phyloP scores from a whole-genome alignment of 1,284 basidiomycete species.

The Pterulicium gracile region DNA sequence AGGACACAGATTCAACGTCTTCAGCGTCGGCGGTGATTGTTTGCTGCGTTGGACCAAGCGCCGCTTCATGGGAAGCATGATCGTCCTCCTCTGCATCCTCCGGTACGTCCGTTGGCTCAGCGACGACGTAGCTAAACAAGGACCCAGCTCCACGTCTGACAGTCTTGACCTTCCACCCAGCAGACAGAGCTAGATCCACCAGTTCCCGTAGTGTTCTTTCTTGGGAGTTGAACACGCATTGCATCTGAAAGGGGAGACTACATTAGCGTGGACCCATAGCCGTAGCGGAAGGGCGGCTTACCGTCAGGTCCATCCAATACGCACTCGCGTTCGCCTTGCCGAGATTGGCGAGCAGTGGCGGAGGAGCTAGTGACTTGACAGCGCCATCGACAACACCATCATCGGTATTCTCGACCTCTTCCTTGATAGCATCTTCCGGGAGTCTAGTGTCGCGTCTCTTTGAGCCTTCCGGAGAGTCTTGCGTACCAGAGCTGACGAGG shows the following conservation, averaged over 20 bases:
- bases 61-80: not conserved
- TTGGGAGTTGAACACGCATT: conserved; percentile 56
- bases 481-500: conserved; percentile 12
- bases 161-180: conserved; percentile 57
- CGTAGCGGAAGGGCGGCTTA: conserved; percentile 18
- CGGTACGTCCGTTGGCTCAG: conserved; percentile 44
- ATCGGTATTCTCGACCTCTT: conserved; percentile 12
- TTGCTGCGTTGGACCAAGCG: too few species aligned
- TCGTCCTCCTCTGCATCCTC: not conserved
- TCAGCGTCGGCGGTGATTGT: too few species aligned
- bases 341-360: conserved; percentile 54
- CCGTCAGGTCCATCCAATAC: conserved; percentile 66
- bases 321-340: conserved; percentile 61
- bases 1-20: conserved; percentile 16
- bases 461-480: conserved; percentile 3
- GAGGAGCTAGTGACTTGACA: conserved; percentile 31
- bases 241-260: conserved; percentile 39
- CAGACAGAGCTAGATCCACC: conserved; percentile 39
- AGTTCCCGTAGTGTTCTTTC: conserved; percentile 63
- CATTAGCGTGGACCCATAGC: conserved; percentile 6
- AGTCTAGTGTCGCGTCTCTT: too few species aligned
- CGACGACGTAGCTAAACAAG: conserved; percentile 56
- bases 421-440: not conserved
- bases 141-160: conserved; percentile 49
- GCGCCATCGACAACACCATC: conserved; percentile 31